These are phyloP conservation scores for Quercus variabilis DNA, from an alignment of 306 rosid genomes.

Conservation along the genomic window DNA sequence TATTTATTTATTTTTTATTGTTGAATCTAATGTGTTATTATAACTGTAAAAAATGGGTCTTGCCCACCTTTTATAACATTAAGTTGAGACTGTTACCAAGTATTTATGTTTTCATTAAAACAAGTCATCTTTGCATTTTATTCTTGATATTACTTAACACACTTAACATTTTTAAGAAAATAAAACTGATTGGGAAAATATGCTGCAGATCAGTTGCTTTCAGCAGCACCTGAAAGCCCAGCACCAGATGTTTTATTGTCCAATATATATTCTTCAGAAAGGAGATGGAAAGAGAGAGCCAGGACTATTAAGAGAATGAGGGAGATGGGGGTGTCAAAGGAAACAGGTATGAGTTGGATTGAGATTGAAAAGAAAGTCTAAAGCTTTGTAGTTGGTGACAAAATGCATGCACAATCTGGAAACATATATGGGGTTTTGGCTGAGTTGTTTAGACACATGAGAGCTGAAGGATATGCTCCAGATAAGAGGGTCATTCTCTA, in stretches of 20 bases:
- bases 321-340: constrained; percentile 68
- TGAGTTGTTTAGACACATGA: constrained; percentile 48
- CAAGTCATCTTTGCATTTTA: no score
- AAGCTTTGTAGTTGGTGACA: constrained; percentile 76
- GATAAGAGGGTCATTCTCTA: constrained; percentile 58
- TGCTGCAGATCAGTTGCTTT: constrained; percentile 64
- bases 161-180: no score
- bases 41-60: no score
- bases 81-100: no score
- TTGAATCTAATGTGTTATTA: no score
- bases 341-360: constrained; percentile 80
- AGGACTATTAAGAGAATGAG: constrained; percentile 70
- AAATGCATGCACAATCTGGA: constrained; percentile 65
- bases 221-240: constrained; percentile 59
- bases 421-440: constrained; percentile 50
- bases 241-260: constrained; percentile 77
- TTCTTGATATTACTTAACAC: no score
- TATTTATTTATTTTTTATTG: no score
- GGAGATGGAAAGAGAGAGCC: constrained; percentile 93
- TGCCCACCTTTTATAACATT: no score
- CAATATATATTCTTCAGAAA: constrained; percentile 76
- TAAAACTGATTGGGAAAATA: constrained; percentile 29
- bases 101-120: no score
- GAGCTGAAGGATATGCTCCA: constrained; percentile 83
- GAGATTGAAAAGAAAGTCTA: constrained; percentile 66